Conservation (phyloP, 331 rosid genomes). For the Dryas integrifolia region DNA sequence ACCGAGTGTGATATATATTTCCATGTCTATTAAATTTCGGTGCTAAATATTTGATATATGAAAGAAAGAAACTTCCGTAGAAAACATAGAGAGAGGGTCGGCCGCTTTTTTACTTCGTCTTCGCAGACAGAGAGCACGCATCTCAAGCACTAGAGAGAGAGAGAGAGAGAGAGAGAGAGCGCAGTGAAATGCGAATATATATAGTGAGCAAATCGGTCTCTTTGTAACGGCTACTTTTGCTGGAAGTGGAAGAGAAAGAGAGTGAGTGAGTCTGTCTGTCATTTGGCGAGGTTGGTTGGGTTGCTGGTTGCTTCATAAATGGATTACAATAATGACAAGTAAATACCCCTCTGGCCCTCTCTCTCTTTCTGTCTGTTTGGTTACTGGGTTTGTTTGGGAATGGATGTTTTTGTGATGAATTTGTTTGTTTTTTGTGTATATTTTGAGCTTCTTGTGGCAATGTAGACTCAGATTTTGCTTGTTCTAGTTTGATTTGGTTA, state of each 20-base stretch:
- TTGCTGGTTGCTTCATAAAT: conserved; percentile 31
- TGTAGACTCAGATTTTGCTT: conserved; percentile 18
- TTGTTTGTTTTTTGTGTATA: neutral
- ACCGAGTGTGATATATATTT: neutral
- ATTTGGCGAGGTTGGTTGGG: conserved; percentile 30
- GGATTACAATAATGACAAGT: conserved; percentile 61
- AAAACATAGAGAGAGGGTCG: conserved; percentile 11
- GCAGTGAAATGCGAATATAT: conserved; percentile 14
- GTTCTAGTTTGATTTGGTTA: neutral
- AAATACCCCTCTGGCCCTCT: conserved; percentile 29
- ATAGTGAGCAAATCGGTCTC: conserved; percentile 30
- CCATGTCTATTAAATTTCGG: neutral
- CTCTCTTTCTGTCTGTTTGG: conserved; percentile 9
- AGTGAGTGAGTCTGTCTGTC: conserved; percentile 12
- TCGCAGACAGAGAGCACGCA: conserved; percentile 30
- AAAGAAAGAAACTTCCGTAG: conserved; percentile 1
- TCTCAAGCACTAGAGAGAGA: conserved; percentile 38
- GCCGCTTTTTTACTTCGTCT: conserved; percentile 30
- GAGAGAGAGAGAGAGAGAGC: neutral
- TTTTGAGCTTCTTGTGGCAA: neutral
- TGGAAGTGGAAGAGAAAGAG: neutral
- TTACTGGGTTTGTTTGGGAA: conserved; percentile 28
- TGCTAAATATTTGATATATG: too few species aligned
- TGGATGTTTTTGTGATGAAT: conserved; percentile 6
- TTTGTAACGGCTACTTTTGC: conserved; percentile 54